Evolutionary conservation across 1,284 basidiomycete genomes (phyloP).

Genomic region (Phenoliferia sp.): DNA sequence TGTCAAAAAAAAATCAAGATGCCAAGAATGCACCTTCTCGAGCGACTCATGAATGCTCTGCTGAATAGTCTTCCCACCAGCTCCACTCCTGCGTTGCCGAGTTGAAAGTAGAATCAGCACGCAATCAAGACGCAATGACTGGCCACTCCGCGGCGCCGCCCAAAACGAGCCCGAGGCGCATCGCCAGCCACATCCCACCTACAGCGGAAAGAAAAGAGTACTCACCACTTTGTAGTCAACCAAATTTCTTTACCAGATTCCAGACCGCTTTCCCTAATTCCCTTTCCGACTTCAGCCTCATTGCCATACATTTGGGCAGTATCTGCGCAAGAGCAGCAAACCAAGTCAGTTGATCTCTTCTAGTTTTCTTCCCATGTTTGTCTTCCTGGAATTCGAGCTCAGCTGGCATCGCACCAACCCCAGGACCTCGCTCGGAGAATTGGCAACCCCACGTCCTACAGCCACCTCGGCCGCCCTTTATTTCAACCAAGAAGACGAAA

Average conservation of each 20-base stretch:
- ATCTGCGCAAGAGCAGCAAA: no score
- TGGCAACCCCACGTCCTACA: neutral
- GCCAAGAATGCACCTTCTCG: conserved; percentile 38
- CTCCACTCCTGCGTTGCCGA: neutral
- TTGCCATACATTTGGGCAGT: conserved; percentile 44
- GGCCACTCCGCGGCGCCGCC: no score
- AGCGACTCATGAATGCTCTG: conserved; percentile 58
- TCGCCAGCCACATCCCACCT: neutral
- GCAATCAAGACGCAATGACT: no score
- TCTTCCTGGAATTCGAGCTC: no score
- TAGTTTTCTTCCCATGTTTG: no score
- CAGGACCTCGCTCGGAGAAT: no score
- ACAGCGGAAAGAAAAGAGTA: neutral
- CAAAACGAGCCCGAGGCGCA: neutral
- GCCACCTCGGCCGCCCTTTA: neutral
- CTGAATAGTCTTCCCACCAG: conserved; percentile 51
- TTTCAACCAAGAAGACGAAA: no score
- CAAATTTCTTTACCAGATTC: conserved; percentile 9
- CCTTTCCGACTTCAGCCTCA: conserved; percentile 15
- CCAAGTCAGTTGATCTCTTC: no score
- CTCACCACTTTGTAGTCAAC: conserved; percentile 19
- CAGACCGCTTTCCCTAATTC: conserved; percentile 13
- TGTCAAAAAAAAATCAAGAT: neutral
- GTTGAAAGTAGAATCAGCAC: no score
- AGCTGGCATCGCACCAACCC: no score